Conservation (phyloP, 2,329 filamentous ascomycete genomes). For the Fusarium sp. region DNA sequence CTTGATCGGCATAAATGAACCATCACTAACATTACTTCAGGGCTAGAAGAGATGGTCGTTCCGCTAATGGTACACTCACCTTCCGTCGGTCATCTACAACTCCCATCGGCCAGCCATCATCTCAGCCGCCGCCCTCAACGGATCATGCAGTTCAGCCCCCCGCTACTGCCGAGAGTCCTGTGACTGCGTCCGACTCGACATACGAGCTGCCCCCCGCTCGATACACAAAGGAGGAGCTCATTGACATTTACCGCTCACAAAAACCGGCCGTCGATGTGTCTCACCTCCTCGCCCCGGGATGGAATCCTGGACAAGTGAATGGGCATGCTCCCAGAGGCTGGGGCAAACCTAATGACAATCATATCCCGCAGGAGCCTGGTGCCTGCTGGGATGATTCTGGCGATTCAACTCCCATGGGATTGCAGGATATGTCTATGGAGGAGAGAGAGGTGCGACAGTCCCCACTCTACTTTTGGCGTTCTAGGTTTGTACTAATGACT, state of each 20-base stretch:
- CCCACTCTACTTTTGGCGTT: constrained; percentile 7
- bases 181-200: constrained; percentile 39
- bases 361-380: constrained; percentile 82
- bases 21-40: constrained; percentile 51
- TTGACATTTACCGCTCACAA: constrained; percentile 73
- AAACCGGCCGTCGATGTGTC: constrained; percentile 66
- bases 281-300: constrained; percentile 77
- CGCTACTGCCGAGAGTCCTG: constrained; percentile 50
- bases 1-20: neutral
- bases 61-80: constrained; percentile 71
- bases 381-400: constrained; percentile 89
- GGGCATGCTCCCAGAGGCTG: constrained; percentile 72
- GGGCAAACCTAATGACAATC: constrained; percentile 81
- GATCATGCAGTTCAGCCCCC: constrained; percentile 56
- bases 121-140: constrained; percentile 51
- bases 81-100: constrained; percentile 73
- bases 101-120: constrained; percentile 56
- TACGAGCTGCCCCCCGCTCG: constrained; percentile 61
- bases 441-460: constrained; percentile 67
- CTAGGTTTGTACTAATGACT: constrained; percentile 38
- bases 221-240: constrained; percentile 82
- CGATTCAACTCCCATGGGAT: constrained; percentile 74
- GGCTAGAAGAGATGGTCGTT: constrained; percentile 68
- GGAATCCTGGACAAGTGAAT: constrained; percentile 81
- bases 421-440: constrained; percentile 74